Conservation (phyloP, 2,329 filamentous ascomycete genomes). For the Neofusicoccum ribis region DNA sequence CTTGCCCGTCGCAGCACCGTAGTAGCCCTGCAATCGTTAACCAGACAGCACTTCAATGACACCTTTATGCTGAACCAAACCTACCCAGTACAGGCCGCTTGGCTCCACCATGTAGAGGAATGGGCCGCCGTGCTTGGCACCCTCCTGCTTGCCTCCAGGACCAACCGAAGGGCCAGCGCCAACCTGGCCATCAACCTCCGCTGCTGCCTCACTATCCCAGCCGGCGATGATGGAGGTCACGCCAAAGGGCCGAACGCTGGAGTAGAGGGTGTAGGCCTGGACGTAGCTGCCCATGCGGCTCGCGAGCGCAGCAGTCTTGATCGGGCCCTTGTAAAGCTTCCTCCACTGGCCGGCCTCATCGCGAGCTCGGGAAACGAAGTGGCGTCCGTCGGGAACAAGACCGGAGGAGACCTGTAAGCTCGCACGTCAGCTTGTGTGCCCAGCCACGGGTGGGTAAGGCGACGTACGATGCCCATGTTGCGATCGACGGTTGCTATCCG, state of each 20-base stretch:
- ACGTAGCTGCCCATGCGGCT: slow-evolving; percentile 94
- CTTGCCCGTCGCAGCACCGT: slow-evolving; percentile 95
- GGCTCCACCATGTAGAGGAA: slow-evolving; percentile 99
- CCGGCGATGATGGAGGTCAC: slow-evolving; percentile 93
- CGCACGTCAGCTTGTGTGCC: background rate
- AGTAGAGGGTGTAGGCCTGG: slow-evolving; percentile 97
- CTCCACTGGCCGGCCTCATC: slow-evolving; percentile 93
- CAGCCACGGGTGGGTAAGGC: background rate
- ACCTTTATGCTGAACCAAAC: slow-evolving; percentile 22
- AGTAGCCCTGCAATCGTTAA: slow-evolving; percentile 68
- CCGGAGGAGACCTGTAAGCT: slow-evolving; percentile 80
- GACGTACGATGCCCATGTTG: slow-evolving; percentile 85
- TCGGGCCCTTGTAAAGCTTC: slow-evolving; percentile 90
- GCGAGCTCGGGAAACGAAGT: slow-evolving; percentile 91
- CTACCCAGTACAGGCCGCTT: slow-evolving; percentile 88
- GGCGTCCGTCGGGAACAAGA: slow-evolving; percentile 89
- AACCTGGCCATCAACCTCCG: slow-evolving; percentile 86
- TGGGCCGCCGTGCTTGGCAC: slow-evolving; percentile 80
- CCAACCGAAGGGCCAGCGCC: slow-evolving; percentile 76
- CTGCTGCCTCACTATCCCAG: slow-evolving; percentile 85
- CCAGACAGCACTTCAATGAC: background rate
- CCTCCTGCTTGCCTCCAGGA: slow-evolving; percentile 76
- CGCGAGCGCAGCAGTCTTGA: slow-evolving; percentile 83
- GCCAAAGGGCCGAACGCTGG: slow-evolving; percentile 92
- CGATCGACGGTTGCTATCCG: slow-evolving; percentile 92